phyloP scores from a whole-genome alignment of 1,139 yeast genomes.

The Williopsis jadinii region DNA sequence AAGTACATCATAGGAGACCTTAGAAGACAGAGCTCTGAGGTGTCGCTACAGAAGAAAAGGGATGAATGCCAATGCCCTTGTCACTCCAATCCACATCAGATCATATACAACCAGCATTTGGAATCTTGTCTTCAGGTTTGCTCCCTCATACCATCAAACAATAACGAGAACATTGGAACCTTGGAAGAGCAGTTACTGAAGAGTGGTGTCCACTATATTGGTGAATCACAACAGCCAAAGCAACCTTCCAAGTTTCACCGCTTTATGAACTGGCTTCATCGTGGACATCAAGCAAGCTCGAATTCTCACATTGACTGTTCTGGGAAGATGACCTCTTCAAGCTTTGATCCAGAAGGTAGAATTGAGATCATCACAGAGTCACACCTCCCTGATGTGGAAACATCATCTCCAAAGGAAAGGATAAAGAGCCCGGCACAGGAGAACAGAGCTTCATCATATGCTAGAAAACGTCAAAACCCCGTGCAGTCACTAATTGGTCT shows the following conservation, averaged over 20 bases:
- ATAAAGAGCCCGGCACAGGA: no score
- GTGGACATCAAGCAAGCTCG: neutral
- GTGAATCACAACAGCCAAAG: constrained; percentile 8
- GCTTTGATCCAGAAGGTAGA: neutral
- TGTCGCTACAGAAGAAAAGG: neutral
- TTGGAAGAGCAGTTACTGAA: constrained; percentile 3
- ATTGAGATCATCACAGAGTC: constrained; percentile 19
- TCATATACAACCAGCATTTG: neutral
- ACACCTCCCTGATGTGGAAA: neutral
- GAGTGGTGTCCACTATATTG: constrained; percentile 16
- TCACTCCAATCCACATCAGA: neutral
- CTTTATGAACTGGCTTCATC: neutral
- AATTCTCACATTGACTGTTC: neutral
- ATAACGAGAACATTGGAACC: neutral
- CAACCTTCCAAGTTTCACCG: neutral
- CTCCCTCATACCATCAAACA: neutral
- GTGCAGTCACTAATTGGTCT: constrained; percentile 10
- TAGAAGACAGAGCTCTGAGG: constrained; percentile 2
- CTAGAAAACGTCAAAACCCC: constrained; percentile 1
- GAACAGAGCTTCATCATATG: neutral
- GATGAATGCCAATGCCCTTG: constrained; percentile 1
- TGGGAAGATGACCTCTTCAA: neutral
- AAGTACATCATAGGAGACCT: neutral
- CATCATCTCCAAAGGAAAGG: no score
- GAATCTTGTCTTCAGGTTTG: constrained; percentile 1